Conservation (phyloP, 441 rosid species). For the Melastoma candidum region DNA sequence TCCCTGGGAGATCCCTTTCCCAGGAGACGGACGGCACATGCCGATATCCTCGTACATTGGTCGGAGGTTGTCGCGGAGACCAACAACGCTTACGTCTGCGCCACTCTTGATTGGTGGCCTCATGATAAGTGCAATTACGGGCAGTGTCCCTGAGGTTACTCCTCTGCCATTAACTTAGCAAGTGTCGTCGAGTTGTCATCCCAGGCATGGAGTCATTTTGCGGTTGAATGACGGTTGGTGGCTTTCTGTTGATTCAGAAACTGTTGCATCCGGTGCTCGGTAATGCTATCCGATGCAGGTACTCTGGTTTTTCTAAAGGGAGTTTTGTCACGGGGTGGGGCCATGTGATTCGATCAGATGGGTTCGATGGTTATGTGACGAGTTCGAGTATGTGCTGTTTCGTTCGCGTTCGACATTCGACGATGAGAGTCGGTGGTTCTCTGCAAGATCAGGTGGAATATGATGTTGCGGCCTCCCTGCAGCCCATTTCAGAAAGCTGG, state of each 20-base stretch:
- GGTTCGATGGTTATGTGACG: not conserved
- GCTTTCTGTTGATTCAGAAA: constrained; percentile 38
- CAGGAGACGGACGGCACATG: constrained; percentile 32
- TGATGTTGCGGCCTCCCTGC: constrained; percentile 58
- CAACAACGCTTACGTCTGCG: constrained; percentile 83
- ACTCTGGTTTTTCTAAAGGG: not conserved
- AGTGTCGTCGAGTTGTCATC: constrained; percentile 12
- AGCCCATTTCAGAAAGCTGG: constrained; percentile 57
- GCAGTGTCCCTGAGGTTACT: constrained; percentile 83
- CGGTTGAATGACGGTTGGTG: constrained; percentile 6
- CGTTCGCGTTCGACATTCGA: constrained; percentile 61
- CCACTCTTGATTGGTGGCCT: constrained; percentile 99
- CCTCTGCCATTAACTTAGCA: constrained; percentile 76
- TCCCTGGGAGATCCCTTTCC: constrained; percentile 34
- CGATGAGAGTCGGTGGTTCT: constrained; percentile 93
- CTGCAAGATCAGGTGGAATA: constrained; percentile 88
- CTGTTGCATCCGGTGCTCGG: constrained; percentile 64
- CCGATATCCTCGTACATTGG: constrained; percentile 46
- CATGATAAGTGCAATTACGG: constrained; percentile 90
- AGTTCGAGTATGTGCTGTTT: constrained; percentile 2
- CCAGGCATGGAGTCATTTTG: not conserved
- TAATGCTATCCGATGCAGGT: constrained; percentile 73
- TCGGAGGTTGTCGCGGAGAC: constrained; percentile 37
- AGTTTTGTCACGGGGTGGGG: not conserved
- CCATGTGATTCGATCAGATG: not conserved